A percentile compares a stretch with the other conserved stretches of the same genome.
Evolutionary conservation across 1,139 yeast genomes (phyloP).

Genomic region (Magnusiomyces paraingens): DNA sequence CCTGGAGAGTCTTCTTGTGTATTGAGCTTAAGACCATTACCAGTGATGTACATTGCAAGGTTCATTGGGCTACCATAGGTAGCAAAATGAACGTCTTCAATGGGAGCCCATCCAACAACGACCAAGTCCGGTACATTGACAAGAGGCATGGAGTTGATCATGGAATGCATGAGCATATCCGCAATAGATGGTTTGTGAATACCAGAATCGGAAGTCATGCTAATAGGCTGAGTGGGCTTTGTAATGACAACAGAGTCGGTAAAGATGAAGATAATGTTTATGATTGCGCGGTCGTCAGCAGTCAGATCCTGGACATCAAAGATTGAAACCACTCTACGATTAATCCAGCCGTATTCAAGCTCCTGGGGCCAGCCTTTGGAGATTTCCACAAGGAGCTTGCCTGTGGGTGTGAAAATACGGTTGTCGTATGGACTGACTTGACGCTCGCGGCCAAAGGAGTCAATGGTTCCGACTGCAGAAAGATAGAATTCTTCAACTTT

Average conservation of each 20-base stretch:
- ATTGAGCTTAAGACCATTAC: constrained; percentile 9
- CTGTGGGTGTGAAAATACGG: constrained; percentile 85
- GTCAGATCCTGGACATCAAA: constrained; percentile 50
- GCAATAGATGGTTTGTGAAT: constrained; percentile 57
- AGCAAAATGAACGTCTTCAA: constrained; percentile 41
- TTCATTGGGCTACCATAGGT: constrained; percentile 22
- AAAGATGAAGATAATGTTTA: constrained; percentile 64
- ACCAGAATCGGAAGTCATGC: constrained; percentile 29
- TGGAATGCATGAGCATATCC: constrained; percentile 81
- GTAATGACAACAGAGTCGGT: constrained; percentile 72
- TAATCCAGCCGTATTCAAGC: constrained; percentile 82
- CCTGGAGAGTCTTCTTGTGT: background rate
- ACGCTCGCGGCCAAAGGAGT: constrained; percentile 61
- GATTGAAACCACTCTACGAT: constrained; percentile 77
- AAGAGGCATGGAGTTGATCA: constrained; percentile 78
- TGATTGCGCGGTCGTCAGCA: constrained; percentile 24
- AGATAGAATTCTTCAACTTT: constrained; percentile 42
- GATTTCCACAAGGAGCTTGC: constrained; percentile 74
- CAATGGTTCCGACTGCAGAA: constrained; percentile 59
- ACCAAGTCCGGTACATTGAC: constrained; percentile 60
- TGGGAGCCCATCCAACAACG: constrained; percentile 63
- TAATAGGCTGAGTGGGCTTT: constrained; percentile 33
- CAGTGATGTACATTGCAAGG: constrained; percentile 19
- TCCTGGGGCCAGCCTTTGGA: constrained; percentile 85
- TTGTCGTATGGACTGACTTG: constrained; percentile 43